phyloP scores from a whole-genome alignment of 805 yeast genomes.

The Metschnikowia baotianmanensis region DNA sequence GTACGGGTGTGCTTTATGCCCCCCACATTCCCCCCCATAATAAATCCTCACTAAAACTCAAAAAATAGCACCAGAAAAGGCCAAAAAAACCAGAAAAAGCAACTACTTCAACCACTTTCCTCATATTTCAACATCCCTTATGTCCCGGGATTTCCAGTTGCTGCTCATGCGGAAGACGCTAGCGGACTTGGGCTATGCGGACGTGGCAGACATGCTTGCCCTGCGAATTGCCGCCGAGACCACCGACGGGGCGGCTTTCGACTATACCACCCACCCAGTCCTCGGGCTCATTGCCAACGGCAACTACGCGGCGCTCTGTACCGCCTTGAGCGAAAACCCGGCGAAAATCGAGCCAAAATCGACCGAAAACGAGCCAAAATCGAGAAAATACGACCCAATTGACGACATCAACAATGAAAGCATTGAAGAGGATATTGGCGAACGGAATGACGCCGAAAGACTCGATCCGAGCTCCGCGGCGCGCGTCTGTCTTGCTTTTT shows the following conservation, averaged over 20 bases:
- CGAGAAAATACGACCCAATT: too few relatives aligned
- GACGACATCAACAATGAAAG: too few relatives aligned
- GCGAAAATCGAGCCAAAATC: not conserved
- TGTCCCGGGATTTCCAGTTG: conserved; percentile 27
- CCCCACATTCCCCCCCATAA: not conserved
- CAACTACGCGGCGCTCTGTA: conserved; percentile 5
- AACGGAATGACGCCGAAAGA: not conserved
- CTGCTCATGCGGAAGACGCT: conserved; percentile 32
- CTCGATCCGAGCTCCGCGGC: not conserved
- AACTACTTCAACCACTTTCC: not conserved
- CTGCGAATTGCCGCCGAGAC: conserved; percentile 5
- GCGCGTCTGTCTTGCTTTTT: not conserved
- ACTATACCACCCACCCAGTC: not conserved
- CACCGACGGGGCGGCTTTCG: not conserved
- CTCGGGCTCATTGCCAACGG: conserved; percentile 9
- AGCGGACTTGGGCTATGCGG: conserved; percentile 29
- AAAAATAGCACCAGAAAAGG: not conserved
- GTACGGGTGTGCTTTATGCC: too few relatives aligned
- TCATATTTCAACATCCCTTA: not conserved
- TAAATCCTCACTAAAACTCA: not conserved
- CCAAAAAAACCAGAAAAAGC: not conserved
- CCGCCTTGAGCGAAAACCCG: not conserved
- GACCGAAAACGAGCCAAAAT: too few relatives aligned
- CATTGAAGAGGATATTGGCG: not conserved
- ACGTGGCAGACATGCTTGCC: conserved; percentile 23